These are phyloP conservation scores for Cladosporium sp. DNA, from an alignment of 2,329 filamentous ascomycete genomes.

Conservation along the genomic window DNA sequence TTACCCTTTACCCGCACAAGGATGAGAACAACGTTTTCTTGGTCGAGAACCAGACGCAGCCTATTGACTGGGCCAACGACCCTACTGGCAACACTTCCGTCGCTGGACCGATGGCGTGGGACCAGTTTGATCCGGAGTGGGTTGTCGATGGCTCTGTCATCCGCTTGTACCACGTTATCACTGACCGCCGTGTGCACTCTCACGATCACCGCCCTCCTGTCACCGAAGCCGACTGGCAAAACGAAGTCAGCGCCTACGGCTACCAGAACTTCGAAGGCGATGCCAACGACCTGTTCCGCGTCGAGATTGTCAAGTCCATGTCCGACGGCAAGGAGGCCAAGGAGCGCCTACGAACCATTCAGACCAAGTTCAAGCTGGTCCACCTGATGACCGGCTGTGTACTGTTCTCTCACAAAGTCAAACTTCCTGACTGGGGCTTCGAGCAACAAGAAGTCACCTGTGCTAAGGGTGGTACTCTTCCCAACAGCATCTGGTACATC, in stretches of 20 bases:
- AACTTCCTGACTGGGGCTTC: conserved; percentile 94
- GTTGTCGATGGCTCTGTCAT: conserved; percentile 78
- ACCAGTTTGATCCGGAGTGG: conserved; percentile 63
- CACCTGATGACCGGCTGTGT: conserved; percentile 96
- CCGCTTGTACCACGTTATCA: conserved; percentile 77
- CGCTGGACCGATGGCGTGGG: conserved; percentile 80
- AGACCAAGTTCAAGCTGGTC: conserved; percentile 92
- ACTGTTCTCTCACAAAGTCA: conserved; percentile 97
- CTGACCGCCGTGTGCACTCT: conserved; percentile 86
- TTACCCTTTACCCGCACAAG: conserved; percentile 97
- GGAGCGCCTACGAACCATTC: conserved; percentile 82
- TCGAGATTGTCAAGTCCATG: conserved; percentile 90
- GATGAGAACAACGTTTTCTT: conserved; percentile 97
- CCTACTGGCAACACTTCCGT: conserved; percentile 61
- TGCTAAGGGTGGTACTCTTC: conserved; percentile 81
- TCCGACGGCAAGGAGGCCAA: conserved; percentile 76
- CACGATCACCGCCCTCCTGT: conserved; percentile 88
- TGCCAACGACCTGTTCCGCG: conserved; percentile 90
- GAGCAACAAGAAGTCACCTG: conserved; percentile 99
- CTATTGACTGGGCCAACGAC: conserved; percentile 52
- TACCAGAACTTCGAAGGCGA: conserved; percentile 96
- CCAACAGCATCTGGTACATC: conserved; percentile 96
- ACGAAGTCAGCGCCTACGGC: conserved; percentile 74
- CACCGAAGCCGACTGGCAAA: conserved; percentile 66
- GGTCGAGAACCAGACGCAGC: conserved; percentile 93